Percentiles rank a stretch among this genome's conserved stretches.
Evolutionary conservation across 768 basidiomycete genomes (phyloP).

Genomic region (Leccinum variicolor): DNA sequence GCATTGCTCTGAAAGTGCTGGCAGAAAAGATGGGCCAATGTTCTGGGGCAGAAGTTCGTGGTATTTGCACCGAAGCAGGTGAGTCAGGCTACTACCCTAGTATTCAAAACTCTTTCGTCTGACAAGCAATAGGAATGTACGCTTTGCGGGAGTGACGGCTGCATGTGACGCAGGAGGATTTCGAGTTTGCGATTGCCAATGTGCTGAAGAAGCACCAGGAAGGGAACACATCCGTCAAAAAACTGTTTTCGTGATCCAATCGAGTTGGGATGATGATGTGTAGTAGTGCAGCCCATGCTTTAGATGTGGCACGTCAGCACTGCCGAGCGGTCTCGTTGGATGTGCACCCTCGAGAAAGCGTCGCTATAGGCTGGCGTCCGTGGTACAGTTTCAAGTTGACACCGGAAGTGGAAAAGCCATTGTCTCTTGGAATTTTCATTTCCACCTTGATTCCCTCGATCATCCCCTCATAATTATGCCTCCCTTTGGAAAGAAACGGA

Average conservation of each 20-base stretch:
- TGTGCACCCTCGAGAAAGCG: too few species aligned
- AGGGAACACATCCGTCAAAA: constrained; percentile 90
- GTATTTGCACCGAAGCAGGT: constrained; percentile 96
- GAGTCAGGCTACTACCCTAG: constrained; percentile 13
- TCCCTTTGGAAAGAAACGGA: too few species aligned
- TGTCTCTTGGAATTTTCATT: too few species aligned
- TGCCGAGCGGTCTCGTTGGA: too few species aligned
- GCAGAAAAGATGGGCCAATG: constrained; percentile 99
- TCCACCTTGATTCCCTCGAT: too few species aligned
- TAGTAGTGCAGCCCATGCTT: too few species aligned
- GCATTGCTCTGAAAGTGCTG: constrained; percentile 92
- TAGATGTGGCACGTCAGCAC: too few species aligned
- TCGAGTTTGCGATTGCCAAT: constrained; percentile 98
- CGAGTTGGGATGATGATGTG: too few species aligned
- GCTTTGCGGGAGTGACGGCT: constrained; percentile 92
- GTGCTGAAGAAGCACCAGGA: constrained; percentile 97
- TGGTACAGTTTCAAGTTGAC: too few species aligned
- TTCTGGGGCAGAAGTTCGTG: constrained; percentile 95
- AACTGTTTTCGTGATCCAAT: constrained; percentile 64
- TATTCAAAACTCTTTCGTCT: background rate
- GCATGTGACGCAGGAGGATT: constrained; percentile 98
- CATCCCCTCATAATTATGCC: too few species aligned
- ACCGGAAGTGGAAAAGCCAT: too few species aligned
- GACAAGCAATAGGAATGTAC: constrained; percentile 71
- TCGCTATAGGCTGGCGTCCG: too few species aligned